A percentile compares a stretch with the other conserved stretches of the same genome.
Conservation (phyloP, 2,329 filamentous ascomycete species). For the Aspergillus uvarum region DNA sequence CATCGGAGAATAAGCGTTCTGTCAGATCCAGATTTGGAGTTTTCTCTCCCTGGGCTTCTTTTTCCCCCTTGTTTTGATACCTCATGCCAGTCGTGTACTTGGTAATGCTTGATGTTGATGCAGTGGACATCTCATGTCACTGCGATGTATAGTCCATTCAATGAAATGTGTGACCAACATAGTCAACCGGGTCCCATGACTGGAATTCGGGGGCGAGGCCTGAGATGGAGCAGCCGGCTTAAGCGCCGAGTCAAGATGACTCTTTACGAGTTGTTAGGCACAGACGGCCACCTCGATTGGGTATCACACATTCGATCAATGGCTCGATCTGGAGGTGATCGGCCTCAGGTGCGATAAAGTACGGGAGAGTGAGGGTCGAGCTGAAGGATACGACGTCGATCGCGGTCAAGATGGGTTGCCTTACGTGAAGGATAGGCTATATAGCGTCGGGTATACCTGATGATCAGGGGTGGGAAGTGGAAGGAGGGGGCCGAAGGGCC, state of each 20-base stretch:
- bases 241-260: not conserved
- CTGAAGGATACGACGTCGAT: not conserved
- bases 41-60: not conserved
- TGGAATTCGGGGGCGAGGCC: not conserved
- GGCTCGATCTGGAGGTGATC: not conserved
- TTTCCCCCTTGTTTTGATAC: not conserved
- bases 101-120: not conserved
- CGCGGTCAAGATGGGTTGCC: not conserved
- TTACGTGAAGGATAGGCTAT: not conserved
- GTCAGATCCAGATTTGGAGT: not conserved
- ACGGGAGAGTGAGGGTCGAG: not conserved
- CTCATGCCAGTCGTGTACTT: not conserved
- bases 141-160: not conserved
- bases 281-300: not conserved
- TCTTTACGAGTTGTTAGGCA: not conserved
- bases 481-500: not conserved
- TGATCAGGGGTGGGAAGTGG: not conserved
- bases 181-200: not conserved
- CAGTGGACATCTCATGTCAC: not conserved
- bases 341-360: not conserved
- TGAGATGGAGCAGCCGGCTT: not conserved
- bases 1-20: conserved; percentile 28
- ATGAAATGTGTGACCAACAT: not conserved
- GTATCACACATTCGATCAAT: not conserved
- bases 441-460: not conserved